Evolutionary conservation across 108 stramenopile species (phyloP).

Genomic region (Discostella stelligeroides): DNA sequence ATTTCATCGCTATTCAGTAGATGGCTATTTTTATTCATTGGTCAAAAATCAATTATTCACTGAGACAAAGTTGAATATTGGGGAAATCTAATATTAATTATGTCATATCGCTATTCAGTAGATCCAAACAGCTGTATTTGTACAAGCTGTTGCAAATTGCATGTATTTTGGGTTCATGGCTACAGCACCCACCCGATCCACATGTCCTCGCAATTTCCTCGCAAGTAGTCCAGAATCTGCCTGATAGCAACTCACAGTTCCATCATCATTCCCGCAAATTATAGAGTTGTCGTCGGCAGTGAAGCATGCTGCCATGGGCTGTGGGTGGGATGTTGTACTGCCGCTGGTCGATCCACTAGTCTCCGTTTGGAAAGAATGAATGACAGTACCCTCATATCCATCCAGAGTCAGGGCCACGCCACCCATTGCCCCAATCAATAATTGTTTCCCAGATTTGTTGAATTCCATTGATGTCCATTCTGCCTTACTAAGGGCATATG

Average conservation of each 20-base stretch:
- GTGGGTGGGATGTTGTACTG: constrained; percentile 5
- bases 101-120: constrained; percentile 42
- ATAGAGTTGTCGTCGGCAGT: constrained; percentile 70
- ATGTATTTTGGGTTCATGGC: constrained; percentile 76
- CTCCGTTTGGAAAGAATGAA: constrained; percentile 57
- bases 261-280: constrained; percentile 69
- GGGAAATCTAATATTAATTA: neutral
- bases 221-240: constrained; percentile 58
- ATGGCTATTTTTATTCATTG: no score
- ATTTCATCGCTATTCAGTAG: no score
- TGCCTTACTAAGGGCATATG: constrained; percentile 36
- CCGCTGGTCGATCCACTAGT: constrained; percentile 3
- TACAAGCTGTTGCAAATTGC: constrained; percentile 70
- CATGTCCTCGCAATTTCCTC: constrained; percentile 64
- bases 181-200: constrained; percentile 53
- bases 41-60: no score
- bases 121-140: constrained; percentile 75
- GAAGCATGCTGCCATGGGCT: constrained; percentile 61
- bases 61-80: neutral
- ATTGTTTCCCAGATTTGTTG: constrained; percentile 78
- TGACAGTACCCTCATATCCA: constrained; percentile 78
- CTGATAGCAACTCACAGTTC: constrained; percentile 69
- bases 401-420: constrained; percentile 68
- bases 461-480: constrained; percentile 69
- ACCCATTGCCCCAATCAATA: constrained; percentile 54